phyloP scores from a whole-genome alignment of 1,284 basidiomycete genomes.

The Tetrapyrgos nigripes region DNA sequence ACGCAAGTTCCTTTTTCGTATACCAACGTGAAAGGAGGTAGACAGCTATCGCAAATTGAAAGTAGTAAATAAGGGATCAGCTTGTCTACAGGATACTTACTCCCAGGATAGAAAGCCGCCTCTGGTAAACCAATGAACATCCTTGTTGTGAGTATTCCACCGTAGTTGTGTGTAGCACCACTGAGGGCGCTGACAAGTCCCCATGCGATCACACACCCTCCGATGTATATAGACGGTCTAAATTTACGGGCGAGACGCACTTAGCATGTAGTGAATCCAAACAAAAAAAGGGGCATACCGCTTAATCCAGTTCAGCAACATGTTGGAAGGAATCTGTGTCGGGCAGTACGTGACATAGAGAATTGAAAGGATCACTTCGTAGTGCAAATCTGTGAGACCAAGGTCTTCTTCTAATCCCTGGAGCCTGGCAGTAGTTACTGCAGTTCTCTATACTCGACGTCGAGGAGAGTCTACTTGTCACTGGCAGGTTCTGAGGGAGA shows the following conservation, averaged over 20 bases:
- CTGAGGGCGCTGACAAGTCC: constrained; percentile 67
- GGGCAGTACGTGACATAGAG: constrained; percentile 67
- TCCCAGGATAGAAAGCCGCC: constrained; percentile 69
- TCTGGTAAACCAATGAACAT: constrained; percentile 71
- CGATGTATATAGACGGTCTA: constrained; percentile 70
- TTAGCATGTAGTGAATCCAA: not conserved
- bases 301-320: constrained; percentile 65
- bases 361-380: constrained; percentile 62
- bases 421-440: constrained; percentile 63
- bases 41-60: constrained; percentile 37
- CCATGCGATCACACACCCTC: constrained; percentile 65
- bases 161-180: constrained; percentile 62
- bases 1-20: constrained; percentile 69
- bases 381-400: constrained; percentile 63
- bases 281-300: constrained; percentile 48
- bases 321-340: constrained; percentile 70
- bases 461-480: not conserved
- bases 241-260: not conserved
- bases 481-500: not conserved
- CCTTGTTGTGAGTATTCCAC: constrained; percentile 63
- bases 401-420: constrained; percentile 68
- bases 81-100: constrained; percentile 6
- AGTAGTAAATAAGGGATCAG: not conserved
- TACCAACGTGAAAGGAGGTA: constrained; percentile 72
- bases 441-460: constrained; percentile 61